Evolutionary conservation across 805 yeast species (phyloP), one percentile per base, ranked within the genome.

Genomic region (Starmerella sirachaensis): DNA sequence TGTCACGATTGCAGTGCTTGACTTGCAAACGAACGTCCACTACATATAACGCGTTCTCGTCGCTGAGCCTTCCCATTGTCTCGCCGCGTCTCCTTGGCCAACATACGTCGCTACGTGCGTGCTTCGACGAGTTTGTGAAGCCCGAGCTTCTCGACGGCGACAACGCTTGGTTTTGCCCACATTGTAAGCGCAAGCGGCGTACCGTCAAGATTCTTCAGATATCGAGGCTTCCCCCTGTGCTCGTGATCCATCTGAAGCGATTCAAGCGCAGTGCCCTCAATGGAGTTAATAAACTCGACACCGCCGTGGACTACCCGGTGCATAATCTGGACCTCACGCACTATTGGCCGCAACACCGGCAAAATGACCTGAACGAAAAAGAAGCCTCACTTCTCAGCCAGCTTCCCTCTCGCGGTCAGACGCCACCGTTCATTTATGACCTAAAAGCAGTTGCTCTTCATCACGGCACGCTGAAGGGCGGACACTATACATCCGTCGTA

Each of bases 401-500:
- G 10, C 67, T 82, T 17, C 78, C 83, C 0, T 45, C 56, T 1
- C 62, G 93, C 42, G 84, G 81, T 16, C 95, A 85, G 59, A 54
- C 56, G 0, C 77, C 93, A 0, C 94, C 95, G 2, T 86, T 84
- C 59, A 63, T 68, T 19, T 86, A 85, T 56, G 71, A 71, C 43
- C 57, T 86, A 17, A 78, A 72, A 51, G 94, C 81, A 0, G 94
- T 85, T 1, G 83, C 83, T 12, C 76, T 82, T 47, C 96, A 86
- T 57, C 74, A 62, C 44, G 96, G 96, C 10, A 75, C 79, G 27
- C 64, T 86, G 26, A 70, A 76, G 29, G 80, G 86, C 7, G 96
- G 96, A 0, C 96, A 86, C 58, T 86, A 86, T 58, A 86, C 95
- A 0, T 63, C 93, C 1, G 81, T 66, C 53, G 88, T 82, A 4